These are phyloP conservation scores for Tilletia setariae DNA, from an alignment of 1,284 basidiomycete genomes.

Conservation along the genomic window DNA sequence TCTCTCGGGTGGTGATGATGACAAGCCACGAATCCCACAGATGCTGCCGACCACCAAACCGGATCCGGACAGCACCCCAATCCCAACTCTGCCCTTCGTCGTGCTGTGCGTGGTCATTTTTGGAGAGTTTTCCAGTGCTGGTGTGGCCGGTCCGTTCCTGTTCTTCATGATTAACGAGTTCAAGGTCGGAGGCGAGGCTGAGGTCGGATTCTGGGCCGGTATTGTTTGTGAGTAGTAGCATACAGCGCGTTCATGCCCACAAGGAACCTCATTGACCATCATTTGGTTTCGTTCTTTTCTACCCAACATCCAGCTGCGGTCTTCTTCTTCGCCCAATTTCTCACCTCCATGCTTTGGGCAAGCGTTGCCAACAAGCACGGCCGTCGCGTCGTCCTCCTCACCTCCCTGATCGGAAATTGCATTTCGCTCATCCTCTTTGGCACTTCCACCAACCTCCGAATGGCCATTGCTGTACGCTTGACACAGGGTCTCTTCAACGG, in stretches of 20 bases:
- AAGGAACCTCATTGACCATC: neutral
- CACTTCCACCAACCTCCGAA: conserved; percentile 62
- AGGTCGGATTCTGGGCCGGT: conserved; percentile 52
- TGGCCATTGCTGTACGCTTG: conserved; percentile 83
- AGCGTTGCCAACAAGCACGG: conserved; percentile 89
- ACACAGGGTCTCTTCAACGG: conserved; percentile 94
- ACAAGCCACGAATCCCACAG: conserved; percentile 18
- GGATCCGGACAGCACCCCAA: conserved; percentile 36
- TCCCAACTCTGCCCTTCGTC: conserved; percentile 48
- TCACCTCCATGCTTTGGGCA: conserved; percentile 89
- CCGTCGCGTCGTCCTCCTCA: conserved; percentile 75
- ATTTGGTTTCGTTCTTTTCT: conserved; percentile 19
- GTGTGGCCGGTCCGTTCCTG: conserved; percentile 51
- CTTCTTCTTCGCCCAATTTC: conserved; percentile 59
- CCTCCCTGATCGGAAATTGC: conserved; percentile 78
- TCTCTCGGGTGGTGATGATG: neutral
- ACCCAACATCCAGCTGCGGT: conserved; percentile 50
- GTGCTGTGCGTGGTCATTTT: conserved; percentile 51
- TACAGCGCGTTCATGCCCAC: neutral
- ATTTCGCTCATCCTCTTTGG: conserved; percentile 78
- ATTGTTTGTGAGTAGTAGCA: conserved; percentile 27
- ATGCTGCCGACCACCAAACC: conserved; percentile 29
- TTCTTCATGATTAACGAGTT: conserved; percentile 53
- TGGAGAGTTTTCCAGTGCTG: conserved; percentile 57
- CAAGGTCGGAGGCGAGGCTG: conserved; percentile 46